Percentiles rank a stretch among this genome's conserved stretches.
Evolutionary conservation across 306 rosid genomes (phyloP).

Genomic region (Cucurbita moschata): DNA sequence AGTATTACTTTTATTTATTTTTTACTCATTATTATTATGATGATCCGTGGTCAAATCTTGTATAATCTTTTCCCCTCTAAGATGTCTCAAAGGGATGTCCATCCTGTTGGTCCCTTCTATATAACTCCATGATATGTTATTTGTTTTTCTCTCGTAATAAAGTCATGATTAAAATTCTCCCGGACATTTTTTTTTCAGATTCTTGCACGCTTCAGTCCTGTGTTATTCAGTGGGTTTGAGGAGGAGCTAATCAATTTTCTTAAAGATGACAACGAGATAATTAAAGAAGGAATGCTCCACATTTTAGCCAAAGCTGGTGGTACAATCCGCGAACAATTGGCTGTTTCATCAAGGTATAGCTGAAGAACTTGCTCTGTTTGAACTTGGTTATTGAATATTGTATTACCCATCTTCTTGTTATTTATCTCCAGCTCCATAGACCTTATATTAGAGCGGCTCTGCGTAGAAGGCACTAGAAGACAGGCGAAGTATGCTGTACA

Average conservation of each 20-base stretch:
- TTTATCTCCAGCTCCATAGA: slow-evolving; percentile 67
- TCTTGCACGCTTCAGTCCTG: slow-evolving; percentile 82
- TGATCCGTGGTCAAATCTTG: not conserved
- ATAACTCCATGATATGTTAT: not conserved
- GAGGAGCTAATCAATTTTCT: slow-evolving; percentile 67
- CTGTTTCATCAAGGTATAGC: slow-evolving; percentile 57
- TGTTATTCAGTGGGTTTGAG: slow-evolving; percentile 64
- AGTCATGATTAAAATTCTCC: not conserved
- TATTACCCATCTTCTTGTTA: slow-evolving; percentile 15
- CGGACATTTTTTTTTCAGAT: slow-evolving; percentile 27
- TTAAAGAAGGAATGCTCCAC: slow-evolving; percentile 75
- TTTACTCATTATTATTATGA: not conserved
- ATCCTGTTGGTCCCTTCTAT: not conserved
- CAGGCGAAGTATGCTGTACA: slow-evolving; percentile 96
- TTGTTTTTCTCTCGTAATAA: not conserved
- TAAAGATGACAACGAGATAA: slow-evolving; percentile 62
- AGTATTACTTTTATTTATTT: not conserved
- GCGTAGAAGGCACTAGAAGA: slow-evolving; percentile 86
- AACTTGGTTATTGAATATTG: slow-evolving; percentile 4
- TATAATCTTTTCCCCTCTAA: not conserved
- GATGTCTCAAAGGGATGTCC: not conserved
- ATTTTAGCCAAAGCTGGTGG: slow-evolving; percentile 89
- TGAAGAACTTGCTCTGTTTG: slow-evolving; percentile 5
- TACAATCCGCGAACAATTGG: slow-evolving; percentile 70
- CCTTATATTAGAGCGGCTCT: slow-evolving; percentile 70